Base-by-base conservation (phyloP, 2,329 filamentous ascomycete species). In the Neonectria ditissima region DNA sequence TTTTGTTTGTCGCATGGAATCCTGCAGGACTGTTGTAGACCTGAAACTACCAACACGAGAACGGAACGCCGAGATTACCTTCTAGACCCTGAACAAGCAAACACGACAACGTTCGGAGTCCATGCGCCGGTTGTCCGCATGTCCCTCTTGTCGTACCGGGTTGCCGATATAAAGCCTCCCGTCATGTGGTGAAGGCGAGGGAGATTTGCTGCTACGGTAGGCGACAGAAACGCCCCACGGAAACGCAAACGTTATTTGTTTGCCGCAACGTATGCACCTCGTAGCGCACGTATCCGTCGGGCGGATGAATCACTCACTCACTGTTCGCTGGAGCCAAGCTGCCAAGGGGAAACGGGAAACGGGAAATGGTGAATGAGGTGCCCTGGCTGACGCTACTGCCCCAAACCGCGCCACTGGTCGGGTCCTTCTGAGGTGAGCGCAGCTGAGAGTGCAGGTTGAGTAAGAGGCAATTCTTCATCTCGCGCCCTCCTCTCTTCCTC, bases 401-500 rank as follows among this genome's bases (percentile, higher is more conserved):
- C 47, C 9, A 32, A 32, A 32, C 47, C 47, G 47, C 30, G 47
- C 30, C 28, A 50, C 47, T 50, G 22, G 14, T 20, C 10, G 14
- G 43, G 43, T 24, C 20, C 16, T 32, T 34, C 47, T 20, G 22
- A 50, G 28, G 26, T 50, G 47, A 30, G 47, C 26, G n/a, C 28
- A 50, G n/a, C n/a, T n/a, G n/a, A 11, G 37, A 41, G n/a, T 41
- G 37, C 37, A 41, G 37, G n/a, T 41, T 32, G 47, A 50, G 47
- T 30, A 5, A 32, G 47, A 50, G 26, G 47, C 47, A 50, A 32
- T 50, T 50, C 26, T 20, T 50, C 26, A 30, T 20, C 47, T 37
- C 34, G 5, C 34, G 34, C 34, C 7, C 34, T 50, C 26, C 18
- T 20, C 47, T 26, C 28, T 50, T 50, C 28, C 47, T 26, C 28